Evolutionary conservation across 1,284 basidiomycete genomes (phyloP).

Genomic region (Peniophora sp.): DNA sequence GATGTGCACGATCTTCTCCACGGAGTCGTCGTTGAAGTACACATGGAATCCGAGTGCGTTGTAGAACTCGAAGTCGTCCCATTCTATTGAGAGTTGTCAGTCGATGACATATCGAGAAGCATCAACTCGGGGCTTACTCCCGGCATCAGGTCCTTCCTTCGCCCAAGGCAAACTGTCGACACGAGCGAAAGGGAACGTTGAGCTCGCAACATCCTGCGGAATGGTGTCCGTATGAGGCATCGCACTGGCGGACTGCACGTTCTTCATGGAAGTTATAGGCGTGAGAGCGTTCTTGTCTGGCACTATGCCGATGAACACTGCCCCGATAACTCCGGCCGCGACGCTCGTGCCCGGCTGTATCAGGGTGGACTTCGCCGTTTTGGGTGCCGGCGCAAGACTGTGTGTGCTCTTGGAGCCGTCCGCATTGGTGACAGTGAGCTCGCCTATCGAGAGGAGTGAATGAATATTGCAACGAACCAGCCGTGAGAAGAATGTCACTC

Average conservation of each 20-base stretch:
- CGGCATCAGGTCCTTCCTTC: too few species aligned
- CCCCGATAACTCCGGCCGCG: too few species aligned
- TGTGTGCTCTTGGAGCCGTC: too few species aligned
- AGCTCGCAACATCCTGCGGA: conserved; percentile 11
- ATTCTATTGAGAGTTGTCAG: conserved; percentile 2
- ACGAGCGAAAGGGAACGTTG: conserved; percentile 19
- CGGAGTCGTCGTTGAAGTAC: conserved; percentile 18
- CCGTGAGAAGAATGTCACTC: not conserved
- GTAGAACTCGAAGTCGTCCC: conserved; percentile 22
- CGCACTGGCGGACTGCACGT: conserved; percentile 15
- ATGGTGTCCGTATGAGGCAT: conserved; percentile 10
- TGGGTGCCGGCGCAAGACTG: too few species aligned
- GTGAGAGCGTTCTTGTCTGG: conserved; percentile 1
- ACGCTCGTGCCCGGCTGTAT: too few species aligned
- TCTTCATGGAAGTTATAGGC: conserved; percentile 15
- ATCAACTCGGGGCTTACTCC: too few species aligned
- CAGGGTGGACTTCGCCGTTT: too few species aligned
- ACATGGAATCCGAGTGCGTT: conserved; percentile 23
- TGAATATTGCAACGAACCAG: too few species aligned
- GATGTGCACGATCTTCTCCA: conserved; percentile 18
- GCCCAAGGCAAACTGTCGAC: conserved; percentile 20
- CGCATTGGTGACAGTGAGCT: too few species aligned
- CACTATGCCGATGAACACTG: conserved; percentile 18
- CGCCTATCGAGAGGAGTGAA: too few species aligned
- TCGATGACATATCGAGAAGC: conserved; percentile 5